Conservation (phyloP, 2,329 filamentous ascomycete genomes). For the Talaromyces sp. region DNA sequence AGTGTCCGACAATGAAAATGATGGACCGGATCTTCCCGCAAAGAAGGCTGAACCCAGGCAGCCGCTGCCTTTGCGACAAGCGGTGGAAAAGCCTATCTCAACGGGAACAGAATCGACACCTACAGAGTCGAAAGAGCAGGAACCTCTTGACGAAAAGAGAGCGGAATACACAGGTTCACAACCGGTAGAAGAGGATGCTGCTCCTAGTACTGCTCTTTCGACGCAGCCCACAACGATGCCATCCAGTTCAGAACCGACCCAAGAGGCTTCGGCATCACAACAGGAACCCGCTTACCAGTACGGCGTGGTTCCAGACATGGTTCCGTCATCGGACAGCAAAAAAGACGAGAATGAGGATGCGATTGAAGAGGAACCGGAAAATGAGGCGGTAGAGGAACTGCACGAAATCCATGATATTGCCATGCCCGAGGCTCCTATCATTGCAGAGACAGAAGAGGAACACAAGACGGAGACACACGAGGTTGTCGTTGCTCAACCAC, state of each 20-base stretch:
- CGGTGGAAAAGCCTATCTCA: slow-evolving; percentile 38
- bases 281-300: slow-evolving; percentile 17
- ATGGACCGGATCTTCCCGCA: slow-evolving; percentile 42
- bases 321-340: neutral
- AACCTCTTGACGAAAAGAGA: slow-evolving; percentile 38
- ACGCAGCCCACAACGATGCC: slow-evolving; percentile 28
- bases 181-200: slow-evolving; percentile 27
- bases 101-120: slow-evolving; percentile 39
- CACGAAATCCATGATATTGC: slow-evolving; percentile 54
- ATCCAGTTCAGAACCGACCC: slow-evolving; percentile 4
- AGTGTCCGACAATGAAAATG: slow-evolving; percentile 36
- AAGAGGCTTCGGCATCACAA: slow-evolving; percentile 29
- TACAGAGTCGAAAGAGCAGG: slow-evolving; percentile 36
- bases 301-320: neutral
- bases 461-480: slow-evolving; percentile 40
- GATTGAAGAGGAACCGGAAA: slow-evolving; percentile 6
- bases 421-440: slow-evolving; percentile 57
- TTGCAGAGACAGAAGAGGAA: slow-evolving; percentile 47
- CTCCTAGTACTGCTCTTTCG: slow-evolving; percentile 17
- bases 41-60: slow-evolving; percentile 45
- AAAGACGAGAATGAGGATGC: slow-evolving; percentile 12
- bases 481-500: slow-evolving; percentile 40
- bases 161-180: slow-evolving; percentile 29
- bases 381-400: slow-evolving; percentile 16
- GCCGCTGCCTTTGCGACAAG: slow-evolving; percentile 33